Conservation (phyloP, 2,329 filamentous ascomycete genomes). For the Pseudocercospora fijiensis region DNA sequence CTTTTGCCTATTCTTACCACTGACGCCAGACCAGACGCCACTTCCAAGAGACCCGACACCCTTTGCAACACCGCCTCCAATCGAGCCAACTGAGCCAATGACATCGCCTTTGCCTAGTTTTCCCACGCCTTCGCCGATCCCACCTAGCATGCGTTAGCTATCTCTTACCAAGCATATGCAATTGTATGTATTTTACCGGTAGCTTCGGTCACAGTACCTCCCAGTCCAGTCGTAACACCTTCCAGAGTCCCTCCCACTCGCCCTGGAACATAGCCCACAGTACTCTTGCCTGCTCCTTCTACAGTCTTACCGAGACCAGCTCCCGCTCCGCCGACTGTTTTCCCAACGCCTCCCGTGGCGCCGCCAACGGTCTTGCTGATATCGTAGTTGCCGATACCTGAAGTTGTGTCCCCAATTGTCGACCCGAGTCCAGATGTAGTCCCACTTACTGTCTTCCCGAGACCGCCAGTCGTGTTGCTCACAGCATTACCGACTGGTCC, state of each 20-base stretch:
- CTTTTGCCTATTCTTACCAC: conserved; percentile 31
- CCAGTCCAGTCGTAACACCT: conserved; percentile 45
- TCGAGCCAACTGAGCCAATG: conserved; percentile 44
- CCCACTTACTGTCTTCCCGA: conserved; percentile 45
- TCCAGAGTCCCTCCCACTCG: conserved; percentile 45
- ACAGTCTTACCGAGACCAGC: conserved; percentile 30
- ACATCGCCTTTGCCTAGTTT: conserved; percentile 49
- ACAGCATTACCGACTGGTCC: conserved; percentile 29
- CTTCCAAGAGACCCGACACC: conserved; percentile 34
- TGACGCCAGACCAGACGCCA: conserved; percentile 37
- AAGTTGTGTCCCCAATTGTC: conserved; percentile 47
- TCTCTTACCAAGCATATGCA: not conserved
- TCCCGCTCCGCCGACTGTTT: conserved; percentile 39
- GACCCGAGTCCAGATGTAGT: conserved; percentile 45
- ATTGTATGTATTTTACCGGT: conserved; percentile 11
- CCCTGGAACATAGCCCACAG: conserved; percentile 40
- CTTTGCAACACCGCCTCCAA: conserved; percentile 42
- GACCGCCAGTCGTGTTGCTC: conserved; percentile 42
- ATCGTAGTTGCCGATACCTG: conserved; percentile 46
- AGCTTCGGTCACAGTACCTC: conserved; percentile 42
- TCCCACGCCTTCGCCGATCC: conserved; percentile 47
- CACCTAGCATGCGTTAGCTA: conserved; percentile 25
- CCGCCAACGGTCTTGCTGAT: conserved; percentile 42
- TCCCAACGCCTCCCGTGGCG: conserved; percentile 38
- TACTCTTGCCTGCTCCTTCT: conserved; percentile 32